Percentiles rank a stretch among this genome's conserved stretches.
These are phyloP conservation scores for Saturnispora bothae DNA, from an alignment of 805 yeast genomes.

Conservation along the genomic window DNA sequence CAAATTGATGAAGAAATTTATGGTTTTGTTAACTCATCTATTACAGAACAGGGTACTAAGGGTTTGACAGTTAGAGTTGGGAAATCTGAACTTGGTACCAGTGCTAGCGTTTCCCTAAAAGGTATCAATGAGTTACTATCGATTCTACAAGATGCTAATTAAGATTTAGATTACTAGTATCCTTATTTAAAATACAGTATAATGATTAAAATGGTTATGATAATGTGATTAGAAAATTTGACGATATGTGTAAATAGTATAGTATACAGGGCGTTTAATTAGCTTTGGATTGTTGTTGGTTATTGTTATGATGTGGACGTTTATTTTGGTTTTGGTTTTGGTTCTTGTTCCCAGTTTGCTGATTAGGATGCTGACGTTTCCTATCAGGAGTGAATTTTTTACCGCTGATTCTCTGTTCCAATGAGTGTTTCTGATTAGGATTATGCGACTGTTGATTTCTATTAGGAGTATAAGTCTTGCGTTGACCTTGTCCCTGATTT, in stretches of 20 bases:
- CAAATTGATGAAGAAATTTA: conserved; percentile 62
- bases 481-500: background rate
- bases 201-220: too few relatives aligned
- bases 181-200: too few relatives aligned
- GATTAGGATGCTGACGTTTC: conserved; percentile 2
- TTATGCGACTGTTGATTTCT: background rate
- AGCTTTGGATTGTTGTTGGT: conserved; percentile 1
- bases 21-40: conserved; percentile 43
- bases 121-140: conserved; percentile 63
- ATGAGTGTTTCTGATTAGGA: background rate
- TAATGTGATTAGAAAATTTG: too few relatives aligned
- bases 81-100: conserved; percentile 22
- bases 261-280: too few relatives aligned
- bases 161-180: too few relatives aligned
- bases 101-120: conserved; percentile 52
- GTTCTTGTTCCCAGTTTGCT: background rate
- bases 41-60: conserved; percentile 30
- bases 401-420: background rate
- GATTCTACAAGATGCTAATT: conserved; percentile 30
- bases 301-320: background rate
- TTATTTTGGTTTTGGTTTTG: background rate
- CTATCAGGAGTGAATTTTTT: conserved; percentile 2
- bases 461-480: conserved; percentile 1
- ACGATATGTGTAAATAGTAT: background rate
- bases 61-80: conserved; percentile 57